phyloP scores from a whole-genome alignment of 2,329 filamentous ascomycete genomes.

The Parafenestella ontariensis region DNA sequence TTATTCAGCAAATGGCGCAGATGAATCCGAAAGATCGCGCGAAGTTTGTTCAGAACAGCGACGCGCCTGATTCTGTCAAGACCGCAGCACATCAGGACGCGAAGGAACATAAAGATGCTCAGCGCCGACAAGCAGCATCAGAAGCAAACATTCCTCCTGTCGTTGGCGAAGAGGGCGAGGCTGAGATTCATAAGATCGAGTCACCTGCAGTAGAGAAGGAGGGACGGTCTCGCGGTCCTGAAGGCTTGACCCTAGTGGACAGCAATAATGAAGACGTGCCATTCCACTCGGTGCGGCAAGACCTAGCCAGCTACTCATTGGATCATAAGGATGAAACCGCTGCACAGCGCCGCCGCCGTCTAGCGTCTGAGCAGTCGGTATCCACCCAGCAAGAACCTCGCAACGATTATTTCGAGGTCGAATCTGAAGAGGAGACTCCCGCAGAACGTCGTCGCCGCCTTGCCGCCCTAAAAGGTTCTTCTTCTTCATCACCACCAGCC shows the following conservation, averaged over 20 bases:
- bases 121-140: conserved; percentile 34
- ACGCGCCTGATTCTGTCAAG: conserved; percentile 58
- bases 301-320: conserved; percentile 37
- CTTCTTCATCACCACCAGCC: conserved; percentile 18
- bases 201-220: conserved; percentile 35
- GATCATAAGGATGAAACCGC: conserved; percentile 42
- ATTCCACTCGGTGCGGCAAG: conserved; percentile 54
- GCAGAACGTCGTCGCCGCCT: conserved; percentile 29
- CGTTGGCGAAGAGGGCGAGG: conserved; percentile 43
- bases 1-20: conserved; percentile 75
- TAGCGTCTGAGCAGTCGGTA: conserved; percentile 32
- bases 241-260: conserved; percentile 54
- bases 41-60: conserved; percentile 55
- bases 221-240: conserved; percentile 38
- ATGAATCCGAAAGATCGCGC: conserved; percentile 71
- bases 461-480: conserved; percentile 18
- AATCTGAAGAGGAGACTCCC: conserved; percentile 24
- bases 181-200: conserved; percentile 41
- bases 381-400: conserved; percentile 21
- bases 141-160: conserved; percentile 40
- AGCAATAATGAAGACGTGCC: conserved; percentile 56
- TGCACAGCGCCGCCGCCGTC: conserved; percentile 54
- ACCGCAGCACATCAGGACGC: conserved; percentile 54
- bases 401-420: conserved; percentile 28
- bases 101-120: conserved; percentile 42